These are phyloP conservation scores for Dioscorea dumetorum DNA, from an alignment of 106 monocot species.

Conservation along the genomic window DNA sequence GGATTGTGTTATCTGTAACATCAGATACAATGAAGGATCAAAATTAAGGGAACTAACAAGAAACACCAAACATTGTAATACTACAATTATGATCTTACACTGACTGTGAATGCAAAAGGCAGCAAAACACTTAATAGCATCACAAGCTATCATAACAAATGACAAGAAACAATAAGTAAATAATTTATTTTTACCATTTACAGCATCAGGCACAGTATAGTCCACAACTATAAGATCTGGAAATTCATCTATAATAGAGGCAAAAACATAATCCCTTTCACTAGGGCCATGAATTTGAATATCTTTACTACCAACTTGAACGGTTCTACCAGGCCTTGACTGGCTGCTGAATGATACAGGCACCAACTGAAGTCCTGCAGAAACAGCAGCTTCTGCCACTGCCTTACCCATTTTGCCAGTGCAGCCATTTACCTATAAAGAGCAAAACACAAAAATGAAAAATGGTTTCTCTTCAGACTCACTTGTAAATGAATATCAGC, in stretches of 20 bases:
- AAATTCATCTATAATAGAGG: conserved; percentile 46
- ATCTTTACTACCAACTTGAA: conserved; percentile 46
- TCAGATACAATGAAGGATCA: background rate
- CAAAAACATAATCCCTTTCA: conserved; percentile 57
- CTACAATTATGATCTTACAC: background rate
- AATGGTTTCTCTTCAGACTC: background rate
- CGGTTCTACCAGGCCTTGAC: conserved; percentile 28
- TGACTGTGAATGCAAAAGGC: background rate
- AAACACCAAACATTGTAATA: background rate
- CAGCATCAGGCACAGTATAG: conserved; percentile 57
- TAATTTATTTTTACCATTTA: conserved; percentile 23
- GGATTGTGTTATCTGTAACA: too few relatives aligned
- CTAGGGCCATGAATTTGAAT: conserved; percentile 50
- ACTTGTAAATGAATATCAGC: background rate
- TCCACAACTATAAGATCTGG: conserved; percentile 76
- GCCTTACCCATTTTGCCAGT: conserved; percentile 46
- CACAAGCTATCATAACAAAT: background rate
- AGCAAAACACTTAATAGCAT: too few relatives aligned
- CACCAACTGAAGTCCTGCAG: conserved; percentile 31
- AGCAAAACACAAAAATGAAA: background rate
- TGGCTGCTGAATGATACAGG: conserved; percentile 54
- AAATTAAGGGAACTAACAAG: background rate
- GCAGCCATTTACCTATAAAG: conserved; percentile 34
- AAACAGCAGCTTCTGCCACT: conserved; percentile 35
- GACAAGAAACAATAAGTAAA: background rate